Conservation (phyloP, 805 yeast species). For the Pichia pseudocactophila region DNA sequence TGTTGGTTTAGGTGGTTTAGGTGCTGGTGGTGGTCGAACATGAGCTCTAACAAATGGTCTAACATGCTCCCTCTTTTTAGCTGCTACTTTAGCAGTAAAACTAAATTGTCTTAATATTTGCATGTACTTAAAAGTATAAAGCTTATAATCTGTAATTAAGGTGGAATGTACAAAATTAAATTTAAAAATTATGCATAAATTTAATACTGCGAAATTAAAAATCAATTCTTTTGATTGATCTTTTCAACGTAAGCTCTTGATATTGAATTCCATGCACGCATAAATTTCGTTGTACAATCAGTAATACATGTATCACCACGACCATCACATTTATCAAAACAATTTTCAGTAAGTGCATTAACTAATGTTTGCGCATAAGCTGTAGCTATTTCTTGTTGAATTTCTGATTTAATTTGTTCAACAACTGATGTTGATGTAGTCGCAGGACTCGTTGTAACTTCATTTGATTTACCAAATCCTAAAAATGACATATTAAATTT, state of each 20-base stretch:
- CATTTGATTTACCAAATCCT: slow-evolving; percentile 22
- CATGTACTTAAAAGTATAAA: too few species aligned
- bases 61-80: background rate
- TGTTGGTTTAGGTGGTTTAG: too few species aligned
- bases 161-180: too few species aligned
- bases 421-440: slow-evolving; percentile 30
- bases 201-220: background rate
- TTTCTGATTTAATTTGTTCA: slow-evolving; percentile 57
- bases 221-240: slow-evolving; percentile 30
- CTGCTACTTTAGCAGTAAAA: background rate
- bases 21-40: too few species aligned
- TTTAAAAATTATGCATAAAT: background rate
- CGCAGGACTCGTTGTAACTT: background rate
- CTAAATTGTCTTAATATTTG: background rate
- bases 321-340: slow-evolving; percentile 66
- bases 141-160: too few species aligned
- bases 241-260: slow-evolving; percentile 70
- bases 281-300: slow-evolving; percentile 77
- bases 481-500: slow-evolving; percentile 22
- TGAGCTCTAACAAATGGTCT: too few species aligned
- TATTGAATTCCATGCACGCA: slow-evolving; percentile 84
- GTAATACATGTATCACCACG: slow-evolving; percentile 60
- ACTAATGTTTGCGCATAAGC: slow-evolving; percentile 86
- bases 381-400: slow-evolving; percentile 78
- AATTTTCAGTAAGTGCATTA: slow-evolving; percentile 75